phyloP scores from a whole-genome alignment of 2,329 filamentous ascomycete species.

The Sclerotinia glacialis region DNA sequence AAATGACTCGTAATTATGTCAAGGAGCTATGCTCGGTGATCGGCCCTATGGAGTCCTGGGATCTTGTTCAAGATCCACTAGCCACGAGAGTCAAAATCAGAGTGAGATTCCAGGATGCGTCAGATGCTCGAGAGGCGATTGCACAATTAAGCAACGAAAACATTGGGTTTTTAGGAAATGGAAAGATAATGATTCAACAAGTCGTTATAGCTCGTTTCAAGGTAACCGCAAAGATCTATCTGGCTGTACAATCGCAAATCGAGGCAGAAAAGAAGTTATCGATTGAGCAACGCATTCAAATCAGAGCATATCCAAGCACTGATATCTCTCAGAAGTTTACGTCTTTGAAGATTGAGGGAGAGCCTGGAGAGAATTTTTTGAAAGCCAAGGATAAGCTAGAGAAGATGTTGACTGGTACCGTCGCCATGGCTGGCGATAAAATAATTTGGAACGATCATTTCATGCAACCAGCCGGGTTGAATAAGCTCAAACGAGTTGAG shows the following conservation, averaged over 20 bases:
- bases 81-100: slow-evolving; percentile 39
- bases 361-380: slow-evolving; percentile 36
- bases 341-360: slow-evolving; percentile 43
- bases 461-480: slow-evolving; percentile 29
- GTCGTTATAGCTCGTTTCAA: slow-evolving; percentile 44
- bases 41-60: neutral
- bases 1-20: neutral
- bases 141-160: slow-evolving; percentile 37
- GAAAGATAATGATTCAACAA: slow-evolving; percentile 42
- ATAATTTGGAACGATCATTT: slow-evolving; percentile 38
- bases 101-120: slow-evolving; percentile 43
- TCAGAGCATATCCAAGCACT: slow-evolving; percentile 34
- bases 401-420: slow-evolving; percentile 39
- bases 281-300: slow-evolving; percentile 36
- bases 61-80: neutral
- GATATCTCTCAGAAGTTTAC: slow-evolving; percentile 36
- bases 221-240: slow-evolving; percentile 40
- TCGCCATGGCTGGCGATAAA: slow-evolving; percentile 33
- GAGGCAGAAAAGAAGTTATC: slow-evolving; percentile 35
- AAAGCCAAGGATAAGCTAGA: slow-evolving; percentile 40
- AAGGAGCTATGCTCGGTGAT: neutral
- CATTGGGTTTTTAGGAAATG: slow-evolving; percentile 38
- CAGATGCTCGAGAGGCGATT: slow-evolving; percentile 41
- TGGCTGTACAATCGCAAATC: slow-evolving; percentile 38
- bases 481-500: neutral